Evolutionary conservation across 768 basidiomycete genomes (phyloP), one percentile per base, ranked within the genome.

Genomic region (Pholiota conissans): DNA sequence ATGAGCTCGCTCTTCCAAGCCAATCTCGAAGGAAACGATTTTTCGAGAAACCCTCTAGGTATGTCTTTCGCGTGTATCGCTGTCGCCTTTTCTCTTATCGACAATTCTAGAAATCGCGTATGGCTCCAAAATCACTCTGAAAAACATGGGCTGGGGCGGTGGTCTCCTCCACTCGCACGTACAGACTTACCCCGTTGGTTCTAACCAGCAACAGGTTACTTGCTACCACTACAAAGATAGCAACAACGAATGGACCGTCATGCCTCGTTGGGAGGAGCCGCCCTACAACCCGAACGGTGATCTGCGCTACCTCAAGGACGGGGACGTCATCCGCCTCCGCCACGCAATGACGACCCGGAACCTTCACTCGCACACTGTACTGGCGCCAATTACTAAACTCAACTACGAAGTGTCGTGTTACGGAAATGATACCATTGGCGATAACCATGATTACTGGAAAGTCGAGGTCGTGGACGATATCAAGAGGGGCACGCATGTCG

Each of bases 181-280:
- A n/a, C 96, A 98, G 67, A 88, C 93, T 0, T 97, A 87, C 70
- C 97, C 97, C 0, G 79, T 87, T 20, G 97, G 96, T 11, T 97
- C 95, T 0, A 76, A 77, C 56, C 97, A 98, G 69, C 97, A 98
- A 66, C 97, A 99, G 73, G 87, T 98, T 3, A 98, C 97, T 0
- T 99, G 97, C 73, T 99, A 98, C 71, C 97, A 99, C 76, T 98
- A 99, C 84, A 98, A 97, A 76, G 97, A 98, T 68, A 86, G 88
- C 48, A 99, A 99, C 81, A 99, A 99, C 75, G 80, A 98, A 45
- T 98, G 93, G 90, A 65, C 76, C 16, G 69, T 98, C 62, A 77
- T 87, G 1, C 94, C 93, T 5, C 79, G 77, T 0, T 98, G 96
- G 97, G 84, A 89, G 30, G 84, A 89, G 58, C 76, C 84, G 0